Conservation (phyloP, 2,329 filamentous ascomycete species). For the Emmonsiellopsis sp. region DNA sequence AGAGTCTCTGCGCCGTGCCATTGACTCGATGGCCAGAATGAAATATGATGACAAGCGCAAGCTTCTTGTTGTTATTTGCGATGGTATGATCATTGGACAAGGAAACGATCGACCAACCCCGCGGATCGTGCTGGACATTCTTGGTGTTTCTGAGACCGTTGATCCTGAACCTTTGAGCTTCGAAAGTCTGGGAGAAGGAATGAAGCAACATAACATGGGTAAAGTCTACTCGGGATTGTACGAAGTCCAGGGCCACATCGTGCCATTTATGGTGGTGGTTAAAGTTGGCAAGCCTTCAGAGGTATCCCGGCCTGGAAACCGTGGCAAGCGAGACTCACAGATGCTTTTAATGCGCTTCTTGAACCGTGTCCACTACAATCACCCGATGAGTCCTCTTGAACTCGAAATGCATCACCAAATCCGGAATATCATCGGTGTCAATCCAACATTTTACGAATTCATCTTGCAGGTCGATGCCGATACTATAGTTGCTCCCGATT, state of each 20-base stretch:
- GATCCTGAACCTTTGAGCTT: constrained; percentile 96
- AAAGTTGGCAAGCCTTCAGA: constrained; percentile 86
- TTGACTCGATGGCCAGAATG: constrained; percentile 92
- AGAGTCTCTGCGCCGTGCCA: constrained; percentile 89
- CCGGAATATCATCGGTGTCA: constrained; percentile 95
- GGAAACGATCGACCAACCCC: constrained; percentile 95
- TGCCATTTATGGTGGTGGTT: constrained; percentile 92
- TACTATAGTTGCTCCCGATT: constrained; percentile 83
- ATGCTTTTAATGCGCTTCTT: constrained; percentile 98
- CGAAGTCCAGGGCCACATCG: constrained; percentile 95
- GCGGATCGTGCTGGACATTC: constrained; percentile 90
- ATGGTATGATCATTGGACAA: constrained; percentile 99
- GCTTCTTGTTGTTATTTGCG: constrained; percentile 81
- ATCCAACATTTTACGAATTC: constrained; percentile 97
- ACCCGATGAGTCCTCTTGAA: constrained; percentile 91
- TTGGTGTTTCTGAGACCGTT: constrained; percentile 85
- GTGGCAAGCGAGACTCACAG: constrained; percentile 98
- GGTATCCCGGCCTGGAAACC: constrained; percentile 71
- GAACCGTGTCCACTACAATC: constrained; percentile 96
- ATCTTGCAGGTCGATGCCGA: constrained; percentile 95
- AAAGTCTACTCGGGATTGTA: constrained; percentile 97
- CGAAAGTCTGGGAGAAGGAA: constrained; percentile 87
- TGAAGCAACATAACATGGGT: constrained; percentile 98
- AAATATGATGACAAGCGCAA: constrained; percentile 98
- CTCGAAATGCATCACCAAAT: constrained; percentile 99